Percentiles rank a stretch among this genome's conserved stretches.
Conservation (phyloP, 1,139 yeast species). For the Magnusiomyces suaveolens region DNA sequence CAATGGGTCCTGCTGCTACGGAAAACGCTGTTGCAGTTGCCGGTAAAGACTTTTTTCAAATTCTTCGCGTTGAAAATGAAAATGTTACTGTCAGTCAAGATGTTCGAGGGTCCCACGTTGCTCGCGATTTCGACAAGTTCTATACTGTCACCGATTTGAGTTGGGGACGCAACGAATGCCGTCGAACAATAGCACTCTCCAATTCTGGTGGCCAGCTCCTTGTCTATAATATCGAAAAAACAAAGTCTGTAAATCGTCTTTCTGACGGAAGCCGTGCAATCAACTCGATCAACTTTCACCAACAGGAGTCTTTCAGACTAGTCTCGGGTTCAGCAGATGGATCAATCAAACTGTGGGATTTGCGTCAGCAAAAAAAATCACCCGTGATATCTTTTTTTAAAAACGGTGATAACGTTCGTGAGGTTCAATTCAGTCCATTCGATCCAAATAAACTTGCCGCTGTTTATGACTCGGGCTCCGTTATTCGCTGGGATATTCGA, state of each 20-base stretch:
- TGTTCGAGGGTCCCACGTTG: conserved; percentile 18
- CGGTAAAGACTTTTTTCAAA: conserved; percentile 29
- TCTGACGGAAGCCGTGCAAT: conserved; percentile 74
- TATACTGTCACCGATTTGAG: conserved; percentile 30
- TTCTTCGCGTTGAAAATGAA: conserved; percentile 21
- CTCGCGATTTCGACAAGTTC: conserved; percentile 24
- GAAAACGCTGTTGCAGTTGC: conserved; percentile 26
- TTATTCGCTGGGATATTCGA: conserved; percentile 77
- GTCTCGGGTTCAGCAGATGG: conserved; percentile 92
- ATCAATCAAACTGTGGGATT: conserved; percentile 77
- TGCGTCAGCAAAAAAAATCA: conserved; percentile 43
- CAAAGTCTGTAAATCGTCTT: conserved; percentile 35
- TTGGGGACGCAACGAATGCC: conserved; percentile 29
- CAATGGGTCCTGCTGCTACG: conserved; percentile 27
- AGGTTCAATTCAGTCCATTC: conserved; percentile 34
- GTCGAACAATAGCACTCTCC: conserved; percentile 25
- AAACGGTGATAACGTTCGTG: conserved; percentile 35
- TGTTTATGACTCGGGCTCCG: conserved; percentile 82
- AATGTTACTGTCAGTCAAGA: conserved; percentile 18
- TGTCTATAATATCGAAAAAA: conserved; percentile 37
- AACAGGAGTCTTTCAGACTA: conserved; percentile 47
- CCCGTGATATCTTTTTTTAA: conserved; percentile 42
- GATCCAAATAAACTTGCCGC: conserved; percentile 48
- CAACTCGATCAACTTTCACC: conserved; percentile 65
- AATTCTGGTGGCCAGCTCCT: conserved; percentile 33